Percentiles rank a stretch among this genome's conserved stretches.
Conservation (phyloP, 306 rosid genomes). For the Prunus mongolica region DNA sequence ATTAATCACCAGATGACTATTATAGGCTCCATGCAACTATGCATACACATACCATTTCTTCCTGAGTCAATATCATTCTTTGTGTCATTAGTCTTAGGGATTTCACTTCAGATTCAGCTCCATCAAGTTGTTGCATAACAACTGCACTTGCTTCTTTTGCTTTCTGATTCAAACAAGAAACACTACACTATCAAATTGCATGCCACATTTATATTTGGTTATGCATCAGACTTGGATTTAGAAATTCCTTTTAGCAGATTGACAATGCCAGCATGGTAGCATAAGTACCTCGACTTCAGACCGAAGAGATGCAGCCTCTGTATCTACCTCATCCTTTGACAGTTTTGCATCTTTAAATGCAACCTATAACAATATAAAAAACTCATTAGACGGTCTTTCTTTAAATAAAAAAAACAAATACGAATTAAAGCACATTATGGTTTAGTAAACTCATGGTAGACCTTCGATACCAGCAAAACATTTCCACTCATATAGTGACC, state of each 20-base stretch:
- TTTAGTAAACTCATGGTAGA: background rate
- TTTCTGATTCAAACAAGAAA: conserved; percentile 40
- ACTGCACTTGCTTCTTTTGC: conserved; percentile 65
- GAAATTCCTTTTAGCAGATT: background rate
- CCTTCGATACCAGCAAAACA: background rate
- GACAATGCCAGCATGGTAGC: background rate
- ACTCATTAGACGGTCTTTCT: conserved; percentile 7
- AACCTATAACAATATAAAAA: conserved; percentile 51
- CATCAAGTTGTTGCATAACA: conserved; percentile 51
- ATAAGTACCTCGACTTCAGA: conserved; percentile 59
- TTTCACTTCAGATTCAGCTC: conserved; percentile 86
- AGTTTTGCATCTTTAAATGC: conserved; percentile 78
- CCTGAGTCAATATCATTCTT: conserved; percentile 91
- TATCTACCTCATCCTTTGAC: conserved; percentile 55
- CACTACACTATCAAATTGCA: background rate
- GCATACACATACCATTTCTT: conserved; percentile 74
- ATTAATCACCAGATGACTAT: conserved; percentile 21
- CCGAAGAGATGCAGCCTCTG: conserved; percentile 58
- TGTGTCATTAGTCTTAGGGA: conserved; percentile 89
- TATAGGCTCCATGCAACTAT: conserved; percentile 14
- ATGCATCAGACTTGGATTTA: background rate
- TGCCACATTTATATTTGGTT: background rate
- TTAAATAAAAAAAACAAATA: background rate
- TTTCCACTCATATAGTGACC: background rate
- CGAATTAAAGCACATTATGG: background rate